Percentiles rank a stretch among this genome's conserved stretches.
Conservation (phyloP, 148 eudicot species). For the Cornus florida region DNA sequence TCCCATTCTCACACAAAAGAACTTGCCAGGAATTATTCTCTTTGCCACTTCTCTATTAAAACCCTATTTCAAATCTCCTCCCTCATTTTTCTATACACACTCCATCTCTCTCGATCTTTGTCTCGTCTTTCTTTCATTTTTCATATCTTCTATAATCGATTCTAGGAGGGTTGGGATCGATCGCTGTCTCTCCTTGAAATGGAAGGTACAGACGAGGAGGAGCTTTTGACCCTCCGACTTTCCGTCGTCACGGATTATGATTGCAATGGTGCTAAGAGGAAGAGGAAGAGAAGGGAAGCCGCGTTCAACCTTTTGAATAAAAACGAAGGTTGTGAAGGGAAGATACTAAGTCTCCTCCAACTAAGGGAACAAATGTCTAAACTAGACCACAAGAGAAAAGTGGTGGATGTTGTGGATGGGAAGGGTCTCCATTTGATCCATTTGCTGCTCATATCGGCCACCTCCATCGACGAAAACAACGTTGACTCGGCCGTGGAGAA, state of each 20-base stretch:
- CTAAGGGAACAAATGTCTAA: slow-evolving; percentile 50
- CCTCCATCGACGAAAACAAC: slow-evolving; percentile 47
- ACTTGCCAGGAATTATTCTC: slow-evolving; percentile 31
- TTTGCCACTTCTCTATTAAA: slow-evolving; percentile 15
- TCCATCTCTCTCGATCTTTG: too few species aligned
- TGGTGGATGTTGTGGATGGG: slow-evolving; percentile 27
- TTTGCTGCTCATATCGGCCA: slow-evolving; percentile 54
- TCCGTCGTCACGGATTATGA: slow-evolving; percentile 33
- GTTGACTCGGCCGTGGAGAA: slow-evolving; percentile 40
- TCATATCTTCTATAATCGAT: not conserved
- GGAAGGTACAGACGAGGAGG: slow-evolving; percentile 44
- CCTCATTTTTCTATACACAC: too few species aligned
- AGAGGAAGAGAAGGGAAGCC: slow-evolving; percentile 33
- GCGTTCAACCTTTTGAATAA: slow-evolving; percentile 15
- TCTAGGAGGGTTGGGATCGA: too few species aligned
- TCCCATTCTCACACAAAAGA: slow-evolving; percentile 14
- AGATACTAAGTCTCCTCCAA: slow-evolving; percentile 52
- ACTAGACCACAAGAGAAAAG: slow-evolving; percentile 22
- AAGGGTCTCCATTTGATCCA: slow-evolving; percentile 67
- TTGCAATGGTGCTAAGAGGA: slow-evolving; percentile 21
- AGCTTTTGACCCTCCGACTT: slow-evolving; percentile 54
- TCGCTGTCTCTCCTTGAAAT: slow-evolving; percentile 16
- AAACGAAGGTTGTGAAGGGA: slow-evolving; percentile 38
- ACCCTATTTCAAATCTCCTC: too few species aligned
- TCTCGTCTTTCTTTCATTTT: too few species aligned